Conservation (phyloP, 2,329 filamentous ascomycete species). For the Didymellaceae sp. region DNA sequence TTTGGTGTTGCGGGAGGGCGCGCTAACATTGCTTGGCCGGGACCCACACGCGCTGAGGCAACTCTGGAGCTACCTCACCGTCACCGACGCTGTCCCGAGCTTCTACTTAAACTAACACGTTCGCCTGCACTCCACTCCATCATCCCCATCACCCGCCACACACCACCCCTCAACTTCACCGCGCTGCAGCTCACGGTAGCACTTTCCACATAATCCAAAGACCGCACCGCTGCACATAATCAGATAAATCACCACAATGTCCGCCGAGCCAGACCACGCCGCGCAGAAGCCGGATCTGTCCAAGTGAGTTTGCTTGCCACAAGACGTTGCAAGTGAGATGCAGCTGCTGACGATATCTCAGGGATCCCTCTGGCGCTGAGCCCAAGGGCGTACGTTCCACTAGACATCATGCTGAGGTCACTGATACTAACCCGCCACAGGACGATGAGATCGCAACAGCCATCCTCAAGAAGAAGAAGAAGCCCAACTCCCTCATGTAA, state of each 20-base stretch:
- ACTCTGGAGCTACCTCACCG: constrained; percentile 37
- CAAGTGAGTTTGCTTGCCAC: constrained; percentile 46
- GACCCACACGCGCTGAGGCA: constrained; percentile 29
- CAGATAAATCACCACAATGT: constrained; percentile 49
- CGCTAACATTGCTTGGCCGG: constrained; percentile 22
- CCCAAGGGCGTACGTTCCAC: constrained; percentile 71
- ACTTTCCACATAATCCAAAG: constrained; percentile 10
- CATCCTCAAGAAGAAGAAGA: constrained; percentile 99
- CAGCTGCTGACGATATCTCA: constrained; percentile 57
- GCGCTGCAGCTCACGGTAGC: constrained; percentile 25
- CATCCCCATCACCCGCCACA: constrained; percentile 33
- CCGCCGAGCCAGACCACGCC: constrained; percentile 57
- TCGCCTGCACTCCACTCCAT: constrained; percentile 37
- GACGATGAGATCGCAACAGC: constrained; percentile 92
- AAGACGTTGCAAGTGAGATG: constrained; percentile 6
- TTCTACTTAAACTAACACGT: constrained; percentile 46
- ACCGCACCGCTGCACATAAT: constrained; percentile 27
- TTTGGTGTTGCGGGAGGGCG: constrained; percentile 35
- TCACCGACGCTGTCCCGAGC: constrained; percentile 39
- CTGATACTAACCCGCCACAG: constrained; percentile 56
- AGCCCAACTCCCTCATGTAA: constrained; percentile 98
- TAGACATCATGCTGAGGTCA: constrained; percentile 16
- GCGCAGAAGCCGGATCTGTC: constrained; percentile 58
- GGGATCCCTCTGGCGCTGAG: constrained; percentile 88
- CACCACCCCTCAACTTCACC: constrained; percentile 24